Evolutionary conservation across 2,329 filamentous ascomycete species (phyloP).

Genomic region (Alternaria infectoria): DNA sequence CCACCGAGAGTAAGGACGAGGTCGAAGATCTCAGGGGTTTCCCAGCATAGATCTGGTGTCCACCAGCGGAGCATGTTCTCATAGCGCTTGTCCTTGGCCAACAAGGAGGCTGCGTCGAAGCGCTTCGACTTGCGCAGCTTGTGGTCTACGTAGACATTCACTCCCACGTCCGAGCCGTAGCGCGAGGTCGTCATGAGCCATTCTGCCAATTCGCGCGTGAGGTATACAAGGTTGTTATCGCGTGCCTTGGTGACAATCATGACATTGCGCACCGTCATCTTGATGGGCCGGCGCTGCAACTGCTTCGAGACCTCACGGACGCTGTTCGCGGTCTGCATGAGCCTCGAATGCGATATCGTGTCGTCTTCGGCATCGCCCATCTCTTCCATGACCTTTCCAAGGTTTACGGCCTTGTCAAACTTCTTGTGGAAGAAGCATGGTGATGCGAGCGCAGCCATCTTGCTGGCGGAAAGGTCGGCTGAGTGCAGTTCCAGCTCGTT

Average conservation of each 20-base stretch:
- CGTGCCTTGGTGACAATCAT: constrained; percentile 99
- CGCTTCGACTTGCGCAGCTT: constrained; percentile 88
- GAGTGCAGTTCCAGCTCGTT: constrained; percentile 58
- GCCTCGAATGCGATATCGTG: constrained; percentile 87
- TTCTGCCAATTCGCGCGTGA: constrained; percentile 84
- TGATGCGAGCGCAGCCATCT: constrained; percentile 76
- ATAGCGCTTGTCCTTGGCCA: constrained; percentile 77
- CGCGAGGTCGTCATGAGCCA: constrained; percentile 90
- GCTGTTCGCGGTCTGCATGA: constrained; percentile 93
- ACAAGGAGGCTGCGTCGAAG: constrained; percentile 76
- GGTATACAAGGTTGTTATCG: constrained; percentile 87
- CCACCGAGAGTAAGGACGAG: constrained; percentile 87
- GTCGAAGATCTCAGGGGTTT: constrained; percentile 91
- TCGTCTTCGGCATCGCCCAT: constrained; percentile 85
- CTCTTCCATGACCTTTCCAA: constrained; percentile 93
- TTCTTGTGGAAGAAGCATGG: constrained; percentile 98
- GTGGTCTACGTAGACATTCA: constrained; percentile 98
- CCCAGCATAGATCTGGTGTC: constrained; percentile 96
- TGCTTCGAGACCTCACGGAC: constrained; percentile 96
- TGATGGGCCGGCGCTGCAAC: constrained; percentile 88
- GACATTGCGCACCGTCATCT: constrained; percentile 86
- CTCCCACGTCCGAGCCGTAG: constrained; percentile 86
- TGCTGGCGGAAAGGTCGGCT: constrained; percentile 48
- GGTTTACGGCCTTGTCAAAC: constrained; percentile 95
- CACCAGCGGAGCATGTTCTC: constrained; percentile 89